phyloP scores from a whole-genome alignment of 2,329 filamentous ascomycete species.

The Nannizziopsis arthrosporioides region DNA sequence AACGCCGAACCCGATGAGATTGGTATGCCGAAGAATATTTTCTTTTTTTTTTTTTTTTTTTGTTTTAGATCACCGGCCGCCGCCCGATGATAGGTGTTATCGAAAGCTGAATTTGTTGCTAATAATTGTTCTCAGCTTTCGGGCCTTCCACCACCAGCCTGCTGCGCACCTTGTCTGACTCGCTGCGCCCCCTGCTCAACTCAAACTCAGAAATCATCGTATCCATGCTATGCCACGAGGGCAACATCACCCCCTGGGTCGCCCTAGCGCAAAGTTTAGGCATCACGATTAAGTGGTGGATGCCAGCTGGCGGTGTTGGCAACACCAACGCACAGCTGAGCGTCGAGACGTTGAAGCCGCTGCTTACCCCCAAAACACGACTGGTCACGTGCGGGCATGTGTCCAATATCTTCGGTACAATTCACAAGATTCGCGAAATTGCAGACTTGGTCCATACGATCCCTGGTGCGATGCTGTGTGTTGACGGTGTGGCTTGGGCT shows the following conservation, averaged over 20 bases:
- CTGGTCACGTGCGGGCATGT: constrained; percentile 8
- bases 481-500: constrained; percentile 6
- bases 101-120: not conserved
- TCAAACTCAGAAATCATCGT: constrained; percentile 7
- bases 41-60: not conserved
- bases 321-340: constrained; percentile 4
- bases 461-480: constrained; percentile 4
- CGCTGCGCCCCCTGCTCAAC: constrained; percentile 2
- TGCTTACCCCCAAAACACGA: constrained; percentile 1
- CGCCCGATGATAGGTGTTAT: too few relatives aligned
- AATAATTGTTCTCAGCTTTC: constrained; percentile 23
- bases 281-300: constrained; percentile 8
- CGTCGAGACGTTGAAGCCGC: constrained; percentile 4
- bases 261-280: constrained; percentile 2
- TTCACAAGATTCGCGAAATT: constrained; percentile 3
- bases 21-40: not conserved
- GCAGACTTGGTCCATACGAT: constrained; percentile 5
- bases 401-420: constrained; percentile 7
- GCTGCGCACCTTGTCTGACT: constrained; percentile 42
- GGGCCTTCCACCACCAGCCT: constrained; percentile 66
- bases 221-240: constrained; percentile 7
- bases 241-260: constrained; percentile 5
- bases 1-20: constrained; percentile 7
- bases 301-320: constrained; percentile 1
- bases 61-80: too few relatives aligned